A percentile compares a stretch with the other conserved stretches of the same genome.
phyloP scores from a whole-genome alignment of 768 basidiomycete genomes.

The Tephrocybe sp. region DNA sequence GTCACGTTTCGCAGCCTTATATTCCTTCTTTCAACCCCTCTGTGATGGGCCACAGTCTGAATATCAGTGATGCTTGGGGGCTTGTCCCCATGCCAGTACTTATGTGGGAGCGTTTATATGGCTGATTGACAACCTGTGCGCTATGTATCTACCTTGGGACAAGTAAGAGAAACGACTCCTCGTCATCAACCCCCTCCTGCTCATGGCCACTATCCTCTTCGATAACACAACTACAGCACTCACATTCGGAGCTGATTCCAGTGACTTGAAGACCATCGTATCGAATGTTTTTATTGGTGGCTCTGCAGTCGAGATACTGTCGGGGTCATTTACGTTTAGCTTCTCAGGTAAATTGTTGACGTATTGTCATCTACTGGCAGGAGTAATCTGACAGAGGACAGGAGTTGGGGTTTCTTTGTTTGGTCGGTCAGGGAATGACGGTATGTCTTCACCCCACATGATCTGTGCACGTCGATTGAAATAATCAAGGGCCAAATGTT shows the following conservation, averaged over 20 bases:
- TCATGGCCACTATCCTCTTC: constrained; percentile 5
- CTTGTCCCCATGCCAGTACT: no score
- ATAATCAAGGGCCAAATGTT: not conserved
- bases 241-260: not conserved
- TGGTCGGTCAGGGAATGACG: not conserved
- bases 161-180: no score
- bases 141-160: no score
- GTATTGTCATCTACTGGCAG: not conserved
- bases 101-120: no score
- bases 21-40: no score
- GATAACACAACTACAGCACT: not conserved
- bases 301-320: not conserved
- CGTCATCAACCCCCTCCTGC: no score
- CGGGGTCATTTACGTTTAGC: not conserved
- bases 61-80: no score
- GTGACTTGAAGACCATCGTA: not conserved
- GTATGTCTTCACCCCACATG: not conserved
- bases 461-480: not conserved
- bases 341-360: constrained; percentile 1
- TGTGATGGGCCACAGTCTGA: no score
- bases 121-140: no score
- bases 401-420: not conserved
- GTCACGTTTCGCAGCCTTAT: no score
- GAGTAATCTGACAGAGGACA: not conserved
- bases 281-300: not conserved